Conservation (phyloP, 176 grass and related monocot genomes). For the Guadua angustifolia region DNA sequence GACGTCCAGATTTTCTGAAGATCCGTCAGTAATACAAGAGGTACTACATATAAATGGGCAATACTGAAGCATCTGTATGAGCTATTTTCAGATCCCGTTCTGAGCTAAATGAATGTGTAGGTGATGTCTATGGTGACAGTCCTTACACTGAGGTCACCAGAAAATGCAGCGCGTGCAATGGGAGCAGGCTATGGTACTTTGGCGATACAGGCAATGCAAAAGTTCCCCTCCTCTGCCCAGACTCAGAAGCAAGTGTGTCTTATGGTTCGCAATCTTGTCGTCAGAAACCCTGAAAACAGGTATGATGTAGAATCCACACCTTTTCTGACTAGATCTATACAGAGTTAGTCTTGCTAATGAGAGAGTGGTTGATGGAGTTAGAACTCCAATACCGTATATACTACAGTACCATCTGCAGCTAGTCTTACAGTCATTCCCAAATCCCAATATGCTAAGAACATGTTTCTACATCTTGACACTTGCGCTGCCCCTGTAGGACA, state of each 20-base stretch:
- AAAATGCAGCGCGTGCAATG: slow-evolving; percentile 78
- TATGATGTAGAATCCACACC: slow-evolving; percentile 19
- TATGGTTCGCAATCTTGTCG: slow-evolving; percentile 97
- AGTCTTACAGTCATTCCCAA: background rate
- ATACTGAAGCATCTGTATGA: slow-evolving; percentile 26
- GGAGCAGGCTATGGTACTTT: slow-evolving; percentile 67
- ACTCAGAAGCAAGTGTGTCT: slow-evolving; percentile 92
- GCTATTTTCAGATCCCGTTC: background rate
- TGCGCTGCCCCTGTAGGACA: slow-evolving; percentile 48
- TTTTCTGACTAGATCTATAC: background rate
- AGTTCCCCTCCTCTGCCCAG: slow-evolving; percentile 61
- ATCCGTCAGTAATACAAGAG: slow-evolving; percentile 84
- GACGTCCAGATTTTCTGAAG: slow-evolving; percentile 77
- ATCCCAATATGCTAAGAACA: background rate
- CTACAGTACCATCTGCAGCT: background rate
- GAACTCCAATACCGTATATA: background rate
- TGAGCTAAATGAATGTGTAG: slow-evolving; percentile 48
- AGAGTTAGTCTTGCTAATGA: background rate
- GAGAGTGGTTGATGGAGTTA: background rate
- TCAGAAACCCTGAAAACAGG: slow-evolving; percentile 92
- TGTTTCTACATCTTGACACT: background rate
- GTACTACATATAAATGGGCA: slow-evolving; percentile 47
- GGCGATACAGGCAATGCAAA: slow-evolving; percentile 74
- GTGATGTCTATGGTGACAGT: slow-evolving; percentile 80
- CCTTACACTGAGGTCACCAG: slow-evolving; percentile 82